A percentile compares a stretch with the other conserved stretches of the same genome.
These are phyloP conservation scores for Flaveria linearis DNA, from an alignment of 129 eudicot genomes.

Conservation along the genomic window DNA sequence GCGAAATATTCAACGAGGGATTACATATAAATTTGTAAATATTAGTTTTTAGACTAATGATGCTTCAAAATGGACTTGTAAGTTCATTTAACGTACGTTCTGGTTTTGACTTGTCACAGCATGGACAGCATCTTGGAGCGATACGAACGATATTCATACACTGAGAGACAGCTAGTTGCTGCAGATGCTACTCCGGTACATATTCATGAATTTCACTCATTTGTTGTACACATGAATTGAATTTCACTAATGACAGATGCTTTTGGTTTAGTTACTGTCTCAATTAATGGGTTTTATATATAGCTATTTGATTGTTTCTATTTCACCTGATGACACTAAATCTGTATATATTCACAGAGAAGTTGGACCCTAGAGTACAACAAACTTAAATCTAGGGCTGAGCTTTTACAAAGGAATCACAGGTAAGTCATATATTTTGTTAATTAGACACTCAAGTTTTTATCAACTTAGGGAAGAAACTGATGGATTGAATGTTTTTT, in stretches of 20 bases:
- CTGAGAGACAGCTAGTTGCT: slow-evolving; percentile 66
- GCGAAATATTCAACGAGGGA: background rate
- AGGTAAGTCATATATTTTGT: slow-evolving; percentile 28
- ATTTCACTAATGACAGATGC: too few species aligned
- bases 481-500: background rate
- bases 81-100: slow-evolving; percentile 2
- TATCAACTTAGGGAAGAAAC: slow-evolving; percentile 1
- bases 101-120: slow-evolving; percentile 42
- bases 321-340: background rate
- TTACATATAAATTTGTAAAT: background rate
- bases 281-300: background rate
- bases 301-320: background rate
- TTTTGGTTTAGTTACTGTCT: slow-evolving; percentile 17
- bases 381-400: slow-evolving; percentile 86
- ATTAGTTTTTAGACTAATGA: background rate
- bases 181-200: slow-evolving; percentile 55
- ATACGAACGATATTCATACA: slow-evolving; percentile 86
- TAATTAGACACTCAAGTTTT: background rate
- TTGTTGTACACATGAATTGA: background rate
- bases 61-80: background rate
- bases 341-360: slow-evolving; percentile 40
- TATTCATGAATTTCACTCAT: slow-evolving; percentile 30
- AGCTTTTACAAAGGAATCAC: slow-evolving; percentile 74
- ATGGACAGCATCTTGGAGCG: slow-evolving; percentile 88
- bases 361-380: slow-evolving; percentile 78